These are phyloP conservation scores for Persicaria tinctoria DNA, from an alignment of 148 eudicot species.

Conservation along the genomic window DNA sequence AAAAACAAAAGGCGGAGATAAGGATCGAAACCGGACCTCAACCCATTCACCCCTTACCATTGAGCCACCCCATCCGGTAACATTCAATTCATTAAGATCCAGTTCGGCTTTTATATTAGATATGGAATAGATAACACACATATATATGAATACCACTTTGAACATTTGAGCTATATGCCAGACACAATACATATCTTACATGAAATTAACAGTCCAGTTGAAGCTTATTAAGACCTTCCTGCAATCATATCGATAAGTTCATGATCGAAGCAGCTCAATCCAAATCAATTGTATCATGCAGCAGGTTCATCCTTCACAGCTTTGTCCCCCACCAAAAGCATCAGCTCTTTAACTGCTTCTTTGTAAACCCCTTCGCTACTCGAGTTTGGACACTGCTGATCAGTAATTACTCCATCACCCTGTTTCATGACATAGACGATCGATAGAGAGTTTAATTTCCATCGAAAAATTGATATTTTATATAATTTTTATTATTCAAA, in stretches of 20 bases:
- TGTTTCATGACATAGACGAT: neutral
- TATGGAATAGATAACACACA: too few relatives aligned
- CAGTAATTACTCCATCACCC: conserved; percentile 28
- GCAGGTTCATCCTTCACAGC: neutral
- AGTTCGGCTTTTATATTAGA: too few relatives aligned
- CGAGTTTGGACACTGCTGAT: conserved; percentile 20
- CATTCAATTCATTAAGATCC: too few relatives aligned
- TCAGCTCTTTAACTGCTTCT: conserved; percentile 69
- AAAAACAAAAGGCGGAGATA: too few relatives aligned
- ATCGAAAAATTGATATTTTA: too few relatives aligned
- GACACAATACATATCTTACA: too few relatives aligned
- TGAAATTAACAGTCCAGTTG: too few relatives aligned
- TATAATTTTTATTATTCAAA: neutral
- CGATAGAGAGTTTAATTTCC: neutral
- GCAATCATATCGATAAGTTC: neutral
- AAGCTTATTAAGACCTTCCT: neutral
- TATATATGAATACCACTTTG: too few relatives aligned
- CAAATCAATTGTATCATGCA: neutral
- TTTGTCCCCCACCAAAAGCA: conserved; percentile 15
- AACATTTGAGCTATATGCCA: too few relatives aligned
- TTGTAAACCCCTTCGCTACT: conserved; percentile 55
- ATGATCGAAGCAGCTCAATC: neutral
- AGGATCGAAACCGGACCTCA: too few relatives aligned
- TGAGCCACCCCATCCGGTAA: too few relatives aligned
- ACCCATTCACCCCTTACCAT: too few relatives aligned